Evolutionary conservation across 345 rosid species (phyloP), one percentile per base, ranked within the genome.

Genomic region (Sonneratia alba): DNA sequence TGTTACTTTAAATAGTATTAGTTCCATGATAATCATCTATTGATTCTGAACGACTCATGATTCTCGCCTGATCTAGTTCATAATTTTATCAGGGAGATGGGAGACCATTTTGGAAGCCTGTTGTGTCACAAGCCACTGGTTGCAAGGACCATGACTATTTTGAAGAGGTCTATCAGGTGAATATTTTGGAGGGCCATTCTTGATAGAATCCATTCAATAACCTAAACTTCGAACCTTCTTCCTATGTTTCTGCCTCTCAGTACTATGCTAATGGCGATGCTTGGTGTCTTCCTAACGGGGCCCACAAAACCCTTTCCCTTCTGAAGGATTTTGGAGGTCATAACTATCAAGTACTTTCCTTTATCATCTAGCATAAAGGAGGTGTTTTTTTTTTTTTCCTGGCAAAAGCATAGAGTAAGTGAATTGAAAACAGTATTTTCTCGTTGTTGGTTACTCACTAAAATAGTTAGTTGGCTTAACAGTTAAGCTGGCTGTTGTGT

Each of bases 401-500:
- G 45, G 6, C 32, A 27, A 27, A 27, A 42, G 67, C 69, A 22
- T 49, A 56, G 69, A 48, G 62, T 55, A 21, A 67, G 48, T n/a
- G 66, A 22, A 59, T 67, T 75, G 69, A 7, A 37, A 68, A 13
- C 14, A 66, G 67, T 67, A 65, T 47, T 78, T 75, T 70, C 45
- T 42, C 10, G 45, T 10, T 63, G 76, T 47, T 57, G 74, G 38
- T 73, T 78, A 59, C 74, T 73, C 64, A 37, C 72, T 71, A 36
- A 74, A 63, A 18, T 68, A 71, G 69, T 80, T 77, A 75, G 49
- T 15, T 73, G 51, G 68, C 76, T 70, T 51, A 59, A 77, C 91
- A 93, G 98, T 89, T 81, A 91, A 89, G 85, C 65, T 89, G 80
- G 98, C 93, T 78, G 96, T 93, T 48, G 90, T 91, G 22, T 93